Evolutionary conservation across 2,329 filamentous ascomycete species (phyloP).

Genomic region (Pseudogymnoascus verrucosus): DNA sequence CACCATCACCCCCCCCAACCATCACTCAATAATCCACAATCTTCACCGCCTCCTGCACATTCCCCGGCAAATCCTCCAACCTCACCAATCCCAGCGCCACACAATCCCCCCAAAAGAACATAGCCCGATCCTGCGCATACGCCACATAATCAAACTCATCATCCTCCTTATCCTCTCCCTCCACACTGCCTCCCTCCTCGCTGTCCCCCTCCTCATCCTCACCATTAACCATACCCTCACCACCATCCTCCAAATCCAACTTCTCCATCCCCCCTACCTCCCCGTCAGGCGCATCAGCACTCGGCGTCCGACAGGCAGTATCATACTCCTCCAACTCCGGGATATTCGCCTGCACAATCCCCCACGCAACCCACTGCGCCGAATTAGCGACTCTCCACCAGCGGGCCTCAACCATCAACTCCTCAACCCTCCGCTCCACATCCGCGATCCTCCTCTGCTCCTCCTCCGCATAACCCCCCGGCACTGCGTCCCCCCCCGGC

Average conservation of each 20-base stretch:
- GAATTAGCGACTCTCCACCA: conserved; percentile 85
- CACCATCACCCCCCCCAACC: neutral
- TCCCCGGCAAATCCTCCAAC: conserved; percentile 65
- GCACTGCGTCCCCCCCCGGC: conserved; percentile 30
- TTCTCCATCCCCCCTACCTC: conserved; percentile 9
- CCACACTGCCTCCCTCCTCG: conserved; percentile 13
- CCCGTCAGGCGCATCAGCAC: neutral
- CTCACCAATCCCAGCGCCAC: conserved; percentile 67
- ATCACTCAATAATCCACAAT: conserved; percentile 50
- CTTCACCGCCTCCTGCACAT: conserved; percentile 59
- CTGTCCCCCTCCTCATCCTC: conserved; percentile 16
- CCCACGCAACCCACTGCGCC: conserved; percentile 91
- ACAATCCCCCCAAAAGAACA: conserved; percentile 94
- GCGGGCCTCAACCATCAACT: conserved; percentile 68
- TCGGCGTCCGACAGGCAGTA: conserved; percentile 23
- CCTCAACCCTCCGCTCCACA: conserved; percentile 58
- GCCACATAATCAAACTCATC: conserved; percentile 89
- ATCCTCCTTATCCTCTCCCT: conserved; percentile 30
- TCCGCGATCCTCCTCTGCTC: conserved; percentile 55
- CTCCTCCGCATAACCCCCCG: conserved; percentile 36
- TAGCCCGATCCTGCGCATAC: conserved; percentile 81
- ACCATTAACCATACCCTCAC: neutral
- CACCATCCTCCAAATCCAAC: conserved; percentile 19
- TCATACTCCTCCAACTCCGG: conserved; percentile 56
- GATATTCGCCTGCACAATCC: conserved; percentile 87